Percentiles rank a stretch among this genome's conserved stretches.
Conservation (phyloP, 2,329 filamentous ascomycete genomes). For the Keithomyces neogunnii region DNA sequence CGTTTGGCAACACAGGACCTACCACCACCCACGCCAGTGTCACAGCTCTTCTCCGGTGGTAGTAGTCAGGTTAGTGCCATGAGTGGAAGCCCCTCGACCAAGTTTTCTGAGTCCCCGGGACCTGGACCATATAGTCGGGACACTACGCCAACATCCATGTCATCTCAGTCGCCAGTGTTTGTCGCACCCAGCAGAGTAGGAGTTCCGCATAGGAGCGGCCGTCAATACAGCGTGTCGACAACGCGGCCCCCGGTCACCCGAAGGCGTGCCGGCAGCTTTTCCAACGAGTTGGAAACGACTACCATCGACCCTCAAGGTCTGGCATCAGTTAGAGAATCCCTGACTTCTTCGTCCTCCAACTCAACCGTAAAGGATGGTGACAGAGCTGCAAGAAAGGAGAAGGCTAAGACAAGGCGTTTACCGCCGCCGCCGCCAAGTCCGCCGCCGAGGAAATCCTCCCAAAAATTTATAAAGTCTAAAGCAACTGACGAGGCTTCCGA, state of each 20-base stretch:
- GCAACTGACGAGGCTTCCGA: background rate
- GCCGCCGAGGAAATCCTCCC: conserved; percentile 53
- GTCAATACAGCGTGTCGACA: conserved; percentile 46
- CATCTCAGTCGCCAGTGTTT: conserved; percentile 62
- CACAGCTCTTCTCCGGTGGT: conserved; percentile 46
- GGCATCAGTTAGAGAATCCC: conserved; percentile 58
- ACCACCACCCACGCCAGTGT: conserved; percentile 53
- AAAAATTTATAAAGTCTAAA: conserved; percentile 36
- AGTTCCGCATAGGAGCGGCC: conserved; percentile 30
- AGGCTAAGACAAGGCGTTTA: conserved; percentile 31
- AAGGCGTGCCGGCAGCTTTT: conserved; percentile 46
- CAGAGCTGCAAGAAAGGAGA: conserved; percentile 31
- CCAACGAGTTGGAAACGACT: conserved; percentile 38
- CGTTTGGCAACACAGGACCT: conserved; percentile 55
- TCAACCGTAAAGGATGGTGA: conserved; percentile 54
- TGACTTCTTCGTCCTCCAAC: conserved; percentile 64
- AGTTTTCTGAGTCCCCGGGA: conserved; percentile 64
- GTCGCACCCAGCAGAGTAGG: conserved; percentile 39
- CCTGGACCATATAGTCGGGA: conserved; percentile 66
- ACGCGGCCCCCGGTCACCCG: conserved; percentile 53
- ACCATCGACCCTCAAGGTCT: conserved; percentile 47
- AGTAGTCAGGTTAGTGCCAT: conserved; percentile 49
- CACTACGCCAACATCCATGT: conserved; percentile 70
- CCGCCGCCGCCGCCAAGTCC: conserved; percentile 49
- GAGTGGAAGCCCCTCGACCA: conserved; percentile 65